Evolutionary conservation across 805 yeast species (phyloP).

Genomic region (Kazachstania psychrophila): DNA sequence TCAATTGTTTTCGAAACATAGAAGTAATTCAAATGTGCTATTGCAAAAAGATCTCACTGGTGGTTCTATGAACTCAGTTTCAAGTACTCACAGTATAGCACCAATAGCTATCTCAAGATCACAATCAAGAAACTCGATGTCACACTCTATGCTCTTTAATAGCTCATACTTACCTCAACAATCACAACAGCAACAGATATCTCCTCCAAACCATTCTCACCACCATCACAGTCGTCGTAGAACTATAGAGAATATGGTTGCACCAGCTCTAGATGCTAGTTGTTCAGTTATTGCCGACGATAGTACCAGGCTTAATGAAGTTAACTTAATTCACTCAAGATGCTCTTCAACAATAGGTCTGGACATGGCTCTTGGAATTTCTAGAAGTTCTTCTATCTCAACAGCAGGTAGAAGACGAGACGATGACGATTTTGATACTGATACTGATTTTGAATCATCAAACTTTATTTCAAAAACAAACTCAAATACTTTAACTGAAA

Average conservation of each 20-base stretch:
- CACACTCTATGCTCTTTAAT: background rate
- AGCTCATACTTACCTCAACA: background rate
- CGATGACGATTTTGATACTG: background rate
- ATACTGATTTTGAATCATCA: conserved; percentile 8
- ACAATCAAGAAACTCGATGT: background rate
- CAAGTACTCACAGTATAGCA: conserved; percentile 1
- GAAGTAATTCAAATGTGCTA: conserved; percentile 6
- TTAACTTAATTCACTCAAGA: conserved; percentile 61
- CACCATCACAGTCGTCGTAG: conserved; percentile 27
- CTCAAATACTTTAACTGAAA: background rate
- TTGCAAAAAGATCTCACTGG: conserved; percentile 6
- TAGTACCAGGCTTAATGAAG: conserved; percentile 51
- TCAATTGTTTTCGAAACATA: background rate
- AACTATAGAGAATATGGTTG: conserved; percentile 56
- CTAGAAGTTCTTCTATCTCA: conserved; percentile 23
- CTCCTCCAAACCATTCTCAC: background rate
- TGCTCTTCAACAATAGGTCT: conserved; percentile 46
- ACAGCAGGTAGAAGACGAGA: background rate
- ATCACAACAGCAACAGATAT: no score
- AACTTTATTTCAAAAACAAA: conserved; percentile 7
- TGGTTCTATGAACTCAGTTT: conserved; percentile 4
- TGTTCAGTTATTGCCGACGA: conserved; percentile 50
- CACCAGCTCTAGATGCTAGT: conserved; percentile 78
- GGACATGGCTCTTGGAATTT: conserved; percentile 33
- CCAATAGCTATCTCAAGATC: background rate